Evolutionary conservation across 2,329 filamentous ascomycete species (phyloP), one percentile per base, ranked within the genome.

Genomic region (Paramyrothecium roridum): DNA sequence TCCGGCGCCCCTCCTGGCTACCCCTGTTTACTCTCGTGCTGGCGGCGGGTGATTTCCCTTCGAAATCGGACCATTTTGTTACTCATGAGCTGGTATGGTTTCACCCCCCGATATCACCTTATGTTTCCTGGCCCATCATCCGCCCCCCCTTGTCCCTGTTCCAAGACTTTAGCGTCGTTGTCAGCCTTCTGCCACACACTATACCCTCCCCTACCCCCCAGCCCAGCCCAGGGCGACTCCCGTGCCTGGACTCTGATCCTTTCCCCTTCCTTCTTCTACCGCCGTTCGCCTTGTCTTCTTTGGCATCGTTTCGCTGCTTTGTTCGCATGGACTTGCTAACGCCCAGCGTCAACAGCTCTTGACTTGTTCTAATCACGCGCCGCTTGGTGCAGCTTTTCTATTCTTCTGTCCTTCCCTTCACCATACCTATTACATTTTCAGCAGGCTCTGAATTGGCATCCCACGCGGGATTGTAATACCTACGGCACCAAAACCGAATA

Each of bases 381-480:
- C 37, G 37, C 12, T 43, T 43, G 37, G 37, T 43, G 37, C n/a
- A 16, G 13, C n/a, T 43, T 19, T 43, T 43, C 37, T 30, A 43
- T 43, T 64, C 68, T 66, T 69, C 61, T 56, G 72, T 70, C 67
- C 63, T 63, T 63, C 10, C 26, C 22, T 33, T 34, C 26, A 21
- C 54, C 57, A 51, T 50, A 56, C 59, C 56, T 57, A 61, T 65
- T 63, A 65, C 63, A 63, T 65, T 63, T 81, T 81, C 79, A 82
- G 79, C 79, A 76, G 79, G 79, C 72, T 80, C 79, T 82, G 80
- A 82, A 80, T 75, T 34, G n/a, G 16, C 37, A 43, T 19, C 37
- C n/a, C 37, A 6, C 37, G 12, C n/a, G 37, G 37, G 37, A 43
- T 13, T 43, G 13, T 40, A 52, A 50, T 54, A 57, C 33, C 49